Conservation (phyloP, 1,284 basidiomycete species). For the Boletus calvinii region DNA sequence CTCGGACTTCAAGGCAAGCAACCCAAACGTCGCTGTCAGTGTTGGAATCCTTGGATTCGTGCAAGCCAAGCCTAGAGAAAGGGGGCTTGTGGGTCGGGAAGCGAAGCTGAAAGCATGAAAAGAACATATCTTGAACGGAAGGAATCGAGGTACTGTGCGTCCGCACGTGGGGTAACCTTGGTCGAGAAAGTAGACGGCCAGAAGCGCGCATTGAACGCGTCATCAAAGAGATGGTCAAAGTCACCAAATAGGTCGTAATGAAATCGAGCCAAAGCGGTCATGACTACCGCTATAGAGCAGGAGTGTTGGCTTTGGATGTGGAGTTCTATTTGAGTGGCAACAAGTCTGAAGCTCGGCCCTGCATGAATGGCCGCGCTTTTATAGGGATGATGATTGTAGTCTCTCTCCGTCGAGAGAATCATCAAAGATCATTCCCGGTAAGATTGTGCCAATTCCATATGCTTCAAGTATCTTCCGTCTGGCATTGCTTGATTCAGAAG, state of each 20-base stretch:
- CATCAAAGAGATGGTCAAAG: slow-evolving; percentile 47
- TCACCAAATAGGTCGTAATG: slow-evolving; percentile 47
- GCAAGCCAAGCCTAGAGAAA: slow-evolving; percentile 40
- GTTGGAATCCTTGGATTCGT: slow-evolving; percentile 40
- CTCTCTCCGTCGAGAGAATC: too few species aligned
- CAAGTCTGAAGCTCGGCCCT: too few species aligned
- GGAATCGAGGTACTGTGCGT: neutral
- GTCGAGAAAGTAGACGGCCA: neutral
- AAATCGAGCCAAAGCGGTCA: slow-evolving; percentile 34
- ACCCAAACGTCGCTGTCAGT: slow-evolving; percentile 45
- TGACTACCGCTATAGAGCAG: neutral
- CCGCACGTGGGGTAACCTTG: neutral
- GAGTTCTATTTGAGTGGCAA: too few species aligned
- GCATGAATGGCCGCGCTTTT: too few species aligned
- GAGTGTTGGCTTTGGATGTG: neutral
- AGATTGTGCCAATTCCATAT: too few species aligned
- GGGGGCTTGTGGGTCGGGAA: neutral
- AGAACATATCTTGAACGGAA: slow-evolving; percentile 1
- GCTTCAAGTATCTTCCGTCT: too few species aligned
- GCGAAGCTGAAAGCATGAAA: neutral
- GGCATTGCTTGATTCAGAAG: too few species aligned
- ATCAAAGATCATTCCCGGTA: too few species aligned
- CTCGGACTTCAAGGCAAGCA: slow-evolving; percentile 43
- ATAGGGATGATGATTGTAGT: too few species aligned
- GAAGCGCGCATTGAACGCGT: slow-evolving; percentile 17